phyloP scores from a whole-genome alignment of 2,329 filamentous ascomycete species.

The Coleophoma crateriformis region DNA sequence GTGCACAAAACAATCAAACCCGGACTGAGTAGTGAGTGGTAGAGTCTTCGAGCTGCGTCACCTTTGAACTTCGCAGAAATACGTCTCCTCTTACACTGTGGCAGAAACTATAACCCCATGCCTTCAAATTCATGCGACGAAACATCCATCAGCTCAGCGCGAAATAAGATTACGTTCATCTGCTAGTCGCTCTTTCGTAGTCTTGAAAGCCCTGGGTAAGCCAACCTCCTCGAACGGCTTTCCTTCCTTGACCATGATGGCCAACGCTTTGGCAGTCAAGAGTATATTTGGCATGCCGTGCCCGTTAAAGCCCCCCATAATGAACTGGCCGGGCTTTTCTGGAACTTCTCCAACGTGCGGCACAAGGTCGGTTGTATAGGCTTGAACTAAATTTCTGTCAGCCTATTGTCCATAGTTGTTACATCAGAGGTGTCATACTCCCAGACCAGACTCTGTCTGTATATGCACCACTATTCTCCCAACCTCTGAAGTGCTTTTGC shows the following conservation, averaged over 20 bases:
- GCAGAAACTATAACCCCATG: too few relatives aligned
- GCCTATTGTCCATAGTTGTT: neutral
- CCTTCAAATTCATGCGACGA: too few relatives aligned
- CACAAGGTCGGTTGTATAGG: constrained; percentile 33
- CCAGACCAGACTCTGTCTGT: constrained; percentile 22
- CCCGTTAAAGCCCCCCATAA: constrained; percentile 43
- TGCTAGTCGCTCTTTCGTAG: constrained; percentile 14
- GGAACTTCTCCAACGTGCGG: constrained; percentile 41
- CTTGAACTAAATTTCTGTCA: constrained; percentile 29
- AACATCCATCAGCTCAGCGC: too few relatives aligned
- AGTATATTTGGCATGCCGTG: constrained; percentile 46
- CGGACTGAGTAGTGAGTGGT: too few relatives aligned
- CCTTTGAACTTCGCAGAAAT: too few relatives aligned
- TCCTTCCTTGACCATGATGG: constrained; percentile 30
- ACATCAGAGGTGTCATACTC: constrained; percentile 3
- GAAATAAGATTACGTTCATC: neutral
- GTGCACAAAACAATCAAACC: too few relatives aligned
- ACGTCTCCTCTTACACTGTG: too few relatives aligned
- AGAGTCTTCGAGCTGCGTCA: too few relatives aligned
- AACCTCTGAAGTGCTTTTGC: constrained; percentile 39
- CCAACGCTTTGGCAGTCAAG: constrained; percentile 33
- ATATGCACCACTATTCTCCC: constrained; percentile 36
- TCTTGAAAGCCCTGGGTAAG: constrained; percentile 30
- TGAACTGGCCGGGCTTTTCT: constrained; percentile 30
- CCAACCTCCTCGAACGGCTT: constrained; percentile 27